Percentiles rank a stretch among this genome's conserved stretches.
phyloP scores from a whole-genome alignment of 495 filamentous ascomycete species.

The Achaetomiella virescens region DNA sequence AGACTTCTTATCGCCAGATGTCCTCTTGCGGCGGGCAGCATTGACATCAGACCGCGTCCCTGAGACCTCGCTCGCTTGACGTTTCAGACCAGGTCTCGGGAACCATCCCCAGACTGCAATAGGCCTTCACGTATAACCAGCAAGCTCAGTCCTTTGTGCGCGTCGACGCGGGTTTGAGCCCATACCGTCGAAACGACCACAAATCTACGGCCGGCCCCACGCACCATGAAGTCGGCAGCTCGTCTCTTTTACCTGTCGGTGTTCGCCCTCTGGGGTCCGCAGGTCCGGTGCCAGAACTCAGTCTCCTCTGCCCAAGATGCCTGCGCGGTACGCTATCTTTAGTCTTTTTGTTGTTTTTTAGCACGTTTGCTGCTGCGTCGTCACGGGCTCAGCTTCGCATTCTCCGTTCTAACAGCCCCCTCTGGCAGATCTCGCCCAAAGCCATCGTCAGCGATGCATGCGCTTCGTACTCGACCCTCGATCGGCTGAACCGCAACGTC shows the following conservation, averaged over 20 bases:
- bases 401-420: constrained; percentile 34
- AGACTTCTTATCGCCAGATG: constrained; percentile 10
- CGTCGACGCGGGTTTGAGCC: background rate
- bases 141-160: background rate
- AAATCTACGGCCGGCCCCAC: background rate
- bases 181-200: constrained; percentile 8
- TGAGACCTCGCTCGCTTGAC: background rate
- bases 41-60: constrained; percentile 7
- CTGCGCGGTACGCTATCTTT: constrained; percentile 42
- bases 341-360: constrained; percentile 20
- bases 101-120: background rate
- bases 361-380: constrained; percentile 7
- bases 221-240: constrained; percentile 59
- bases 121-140: background rate
- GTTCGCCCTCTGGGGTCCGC: constrained; percentile 61
- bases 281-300: constrained; percentile 35
- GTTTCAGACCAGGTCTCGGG: constrained; percentile 19
- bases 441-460: constrained; percentile 78
- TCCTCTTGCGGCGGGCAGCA: background rate
- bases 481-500: constrained; percentile 70
- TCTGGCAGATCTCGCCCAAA: constrained; percentile 46
- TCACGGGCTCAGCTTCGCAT: constrained; percentile 20
- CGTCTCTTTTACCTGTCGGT: constrained; percentile 70
- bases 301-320: constrained; percentile 30
- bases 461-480: constrained; percentile 84